phyloP scores from a whole-genome alignment of 805 yeast genomes.

The Metschnikowia dekortorum region DNA sequence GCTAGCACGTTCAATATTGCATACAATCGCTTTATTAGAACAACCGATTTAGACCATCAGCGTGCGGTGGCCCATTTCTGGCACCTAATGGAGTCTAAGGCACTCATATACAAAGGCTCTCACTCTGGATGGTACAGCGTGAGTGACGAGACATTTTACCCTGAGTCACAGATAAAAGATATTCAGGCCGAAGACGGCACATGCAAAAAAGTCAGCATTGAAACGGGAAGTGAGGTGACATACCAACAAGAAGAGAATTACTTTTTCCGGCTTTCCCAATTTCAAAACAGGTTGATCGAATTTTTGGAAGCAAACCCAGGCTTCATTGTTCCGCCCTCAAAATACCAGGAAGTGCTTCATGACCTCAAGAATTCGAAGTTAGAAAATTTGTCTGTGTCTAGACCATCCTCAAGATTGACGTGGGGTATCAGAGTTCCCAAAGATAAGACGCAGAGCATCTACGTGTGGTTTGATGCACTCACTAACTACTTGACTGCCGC shows the following conservation, averaged over 20 bases:
- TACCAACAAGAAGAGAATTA: slow-evolving; percentile 81
- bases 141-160: slow-evolving; percentile 91
- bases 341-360: slow-evolving; percentile 48
- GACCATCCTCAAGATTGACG: slow-evolving; percentile 69
- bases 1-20: slow-evolving; percentile 55
- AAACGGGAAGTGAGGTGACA: slow-evolving; percentile 71
- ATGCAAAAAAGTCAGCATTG: slow-evolving; percentile 46
- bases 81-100: slow-evolving; percentile 54
- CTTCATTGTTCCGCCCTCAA: slow-evolving; percentile 64
- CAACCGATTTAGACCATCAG: slow-evolving; percentile 81
- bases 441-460: slow-evolving; percentile 72
- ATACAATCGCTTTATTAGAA: slow-evolving; percentile 78
- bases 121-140: slow-evolving; percentile 95
- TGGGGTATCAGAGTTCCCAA: slow-evolving; percentile 94
- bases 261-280: slow-evolving; percentile 69
- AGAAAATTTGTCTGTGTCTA: slow-evolving; percentile 76
- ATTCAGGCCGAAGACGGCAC: slow-evolving; percentile 21
- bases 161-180: slow-evolving; percentile 66
- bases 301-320: slow-evolving; percentile 45
- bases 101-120: slow-evolving; percentile 71
- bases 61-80: slow-evolving; percentile 66
- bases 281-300: slow-evolving; percentile 51
- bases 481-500: slow-evolving; percentile 75
- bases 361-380: slow-evolving; percentile 51
- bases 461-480: slow-evolving; percentile 97